Base-by-base conservation (phyloP, 345 rosid genomes). In the Acer saccharum region DNA sequence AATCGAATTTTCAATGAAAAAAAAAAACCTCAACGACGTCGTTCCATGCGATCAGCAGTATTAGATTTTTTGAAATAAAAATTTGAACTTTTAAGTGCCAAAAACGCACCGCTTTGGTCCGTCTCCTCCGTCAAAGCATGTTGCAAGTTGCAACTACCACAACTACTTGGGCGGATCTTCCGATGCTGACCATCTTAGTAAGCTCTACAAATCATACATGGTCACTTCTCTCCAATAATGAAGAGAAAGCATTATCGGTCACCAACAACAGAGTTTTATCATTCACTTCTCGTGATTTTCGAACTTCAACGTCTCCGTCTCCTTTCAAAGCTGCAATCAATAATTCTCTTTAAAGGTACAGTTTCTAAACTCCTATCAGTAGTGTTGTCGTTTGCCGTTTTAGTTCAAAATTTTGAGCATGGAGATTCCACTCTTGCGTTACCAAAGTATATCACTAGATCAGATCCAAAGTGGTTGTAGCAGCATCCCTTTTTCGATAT, bases 361-460 rank as follows among this genome's bases (percentile, higher is more conserved):
- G 1, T 4, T 72, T 69, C 58, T 41, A 17, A 21, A n/a, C 17
- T 55, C 16, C 20, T 25, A 11, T 68, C 27, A 7, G 74, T 55
- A 35, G 39, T 35, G 39, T 35, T 35, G 21, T 60, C 10, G 27
- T n/a, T 54, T 62, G 4, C 43, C 58, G 78, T 52, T 62, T 67
- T 71, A 21, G 44, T 58, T 84, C 41, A 46, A 58, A 7, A 55
- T 67, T 48, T 50, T 50, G 32, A 65, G 63, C 20, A 90, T 92
- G 97, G 97, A 89, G 84, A 52, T 88, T 44, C 91, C 90, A 10
- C 73, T 86, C 21, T 77, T 81, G 25, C 86, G 77, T 83, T 90
- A 75, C 81, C 89, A 84, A 21, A 80, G 73, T 82, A 7, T 87
- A 41, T 81, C 84, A n/a, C 69, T 83, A 48, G 89, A 88, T 77